Conservation (phyloP, 2,329 filamentous ascomycete genomes). For the Xylaria digitata region DNA sequence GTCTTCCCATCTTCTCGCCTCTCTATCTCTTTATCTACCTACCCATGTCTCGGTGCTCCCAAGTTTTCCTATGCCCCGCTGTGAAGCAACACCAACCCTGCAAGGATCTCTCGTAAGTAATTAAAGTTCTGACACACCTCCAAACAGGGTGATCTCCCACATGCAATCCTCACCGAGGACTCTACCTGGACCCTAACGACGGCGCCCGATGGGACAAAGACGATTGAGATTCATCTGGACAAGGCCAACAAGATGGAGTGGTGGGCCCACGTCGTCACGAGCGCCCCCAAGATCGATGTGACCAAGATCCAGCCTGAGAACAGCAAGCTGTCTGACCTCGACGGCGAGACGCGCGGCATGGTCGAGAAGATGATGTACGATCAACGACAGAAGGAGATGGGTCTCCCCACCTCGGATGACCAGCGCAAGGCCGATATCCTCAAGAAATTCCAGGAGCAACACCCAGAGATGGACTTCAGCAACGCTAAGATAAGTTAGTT, state of each 20-base stretch:
- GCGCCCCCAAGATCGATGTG: constrained; percentile 91
- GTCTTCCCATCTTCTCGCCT: constrained; percentile 1
- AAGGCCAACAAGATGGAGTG: constrained; percentile 98
- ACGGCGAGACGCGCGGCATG: constrained; percentile 95
- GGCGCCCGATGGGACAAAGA: constrained; percentile 73
- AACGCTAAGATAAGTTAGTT: constrained; percentile 72
- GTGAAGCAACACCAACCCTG: background rate
- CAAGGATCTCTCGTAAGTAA: background rate
- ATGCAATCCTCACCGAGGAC: constrained; percentile 83
- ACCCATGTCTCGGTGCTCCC: too few species aligned
- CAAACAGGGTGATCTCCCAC: constrained; percentile 83
- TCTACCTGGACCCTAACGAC: constrained; percentile 92
- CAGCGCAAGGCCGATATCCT: constrained; percentile 94
- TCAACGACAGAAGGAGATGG: constrained; percentile 95
- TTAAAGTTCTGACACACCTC: constrained; percentile 1
- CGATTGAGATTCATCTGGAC: constrained; percentile 86
- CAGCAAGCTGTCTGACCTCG: constrained; percentile 89
- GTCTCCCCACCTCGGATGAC: constrained; percentile 90
- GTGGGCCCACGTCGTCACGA: constrained; percentile 93
- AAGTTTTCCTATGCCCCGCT: background rate
- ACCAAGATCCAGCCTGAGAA: constrained; percentile 95
- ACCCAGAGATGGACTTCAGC: constrained; percentile 78
- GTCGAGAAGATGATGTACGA: constrained; percentile 99
- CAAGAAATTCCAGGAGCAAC: constrained; percentile 88
- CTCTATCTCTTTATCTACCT: background rate